A percentile compares a stretch with the other conserved stretches of the same genome.
Conservation (phyloP, 108 stramenopile genomes). For the Chaetoceros tenuissimus region DNA sequence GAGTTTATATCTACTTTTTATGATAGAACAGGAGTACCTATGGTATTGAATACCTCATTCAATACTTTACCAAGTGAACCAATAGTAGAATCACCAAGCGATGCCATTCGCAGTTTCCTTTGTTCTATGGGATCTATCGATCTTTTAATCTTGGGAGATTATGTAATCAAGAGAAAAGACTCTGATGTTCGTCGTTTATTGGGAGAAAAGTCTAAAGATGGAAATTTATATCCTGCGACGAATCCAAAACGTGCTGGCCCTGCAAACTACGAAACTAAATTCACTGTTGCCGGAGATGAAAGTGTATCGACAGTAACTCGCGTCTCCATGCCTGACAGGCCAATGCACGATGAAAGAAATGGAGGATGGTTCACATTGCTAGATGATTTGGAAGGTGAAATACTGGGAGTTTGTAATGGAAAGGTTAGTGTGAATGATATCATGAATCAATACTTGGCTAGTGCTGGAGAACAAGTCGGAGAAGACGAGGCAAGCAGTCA, state of each 20-base stretch:
- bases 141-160: conserved; percentile 80
- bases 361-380: conserved; percentile 62
- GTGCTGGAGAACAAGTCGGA: conserved; percentile 18
- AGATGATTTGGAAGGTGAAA: conserved; percentile 79
- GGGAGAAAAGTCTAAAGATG: conserved; percentile 44
- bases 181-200: conserved; percentile 51
- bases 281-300: conserved; percentile 33
- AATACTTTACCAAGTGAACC: conserved; percentile 88
- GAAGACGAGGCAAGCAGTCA: conserved; percentile 34
- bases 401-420: conserved; percentile 71
- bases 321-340: conserved; percentile 72
- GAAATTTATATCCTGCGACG: conserved; percentile 33
- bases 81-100: conserved; percentile 85
- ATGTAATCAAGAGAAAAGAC: conserved; percentile 63
- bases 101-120: conserved; percentile 81
- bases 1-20: conserved; percentile 75
- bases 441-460: conserved; percentile 52
- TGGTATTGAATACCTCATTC: conserved; percentile 95
- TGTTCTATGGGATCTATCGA: conserved; percentile 79
- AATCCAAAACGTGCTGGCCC: conserved; percentile 51
- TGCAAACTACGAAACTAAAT: conserved; percentile 45
- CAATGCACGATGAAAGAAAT: conserved; percentile 61
- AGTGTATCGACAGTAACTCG: conserved; percentile 32
- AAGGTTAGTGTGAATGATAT: conserved; percentile 61
- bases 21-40: conserved; percentile 82